Base-by-base conservation (phyloP, 805 yeast genomes). In the Wickerhamiella allomyrinae region DNA sequence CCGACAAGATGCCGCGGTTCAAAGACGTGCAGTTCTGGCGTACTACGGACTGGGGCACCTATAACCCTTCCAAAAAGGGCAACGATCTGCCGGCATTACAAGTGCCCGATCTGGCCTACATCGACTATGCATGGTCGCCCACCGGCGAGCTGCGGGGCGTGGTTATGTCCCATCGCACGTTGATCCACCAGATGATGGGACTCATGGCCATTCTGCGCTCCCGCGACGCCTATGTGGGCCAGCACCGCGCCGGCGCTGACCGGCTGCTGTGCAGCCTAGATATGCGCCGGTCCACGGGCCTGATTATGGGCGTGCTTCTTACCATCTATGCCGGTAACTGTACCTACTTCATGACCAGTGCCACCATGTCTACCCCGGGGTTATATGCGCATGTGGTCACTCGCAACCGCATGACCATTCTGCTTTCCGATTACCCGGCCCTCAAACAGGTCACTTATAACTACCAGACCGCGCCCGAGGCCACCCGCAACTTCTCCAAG, bases 141-240 rank as follows among this genome's bases (percentile, higher is more conserved):
- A 74, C 82, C 21, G 97, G 97, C 2, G 93, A 87, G 49, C 62
- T 86, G 27, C 69, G 95, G 44, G 99, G 99, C 14, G 94, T 91
- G 27, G 95, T 93, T 1, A 72, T 91, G 56, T 81, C 91, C 20
- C 97, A 91, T 57, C 68, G 84, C 45, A 86, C 95, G 0, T 73
- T 91, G 6, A 70, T 81, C 56, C 89, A 84, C 50, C 98, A 91
- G 56, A 83, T 91, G 87, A 71, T 74, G 46, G 73, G 84, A 37
- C 55, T 91, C 20, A 71, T 80, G 4, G 69, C 77, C 8, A 74
- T 89, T 11, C 61, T 89, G 7, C 74, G 69, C 65, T 48, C 61
- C 56, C 21, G 68, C 54, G 57, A 44, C 37, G 47, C 29, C 14
- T 73, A 10, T 68, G 74, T 17, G 61, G 69, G 47, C 57, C 21